Evolutionary conservation across 139 green algal species (phyloP).

Genomic region (Trebouxia sp.): DNA sequence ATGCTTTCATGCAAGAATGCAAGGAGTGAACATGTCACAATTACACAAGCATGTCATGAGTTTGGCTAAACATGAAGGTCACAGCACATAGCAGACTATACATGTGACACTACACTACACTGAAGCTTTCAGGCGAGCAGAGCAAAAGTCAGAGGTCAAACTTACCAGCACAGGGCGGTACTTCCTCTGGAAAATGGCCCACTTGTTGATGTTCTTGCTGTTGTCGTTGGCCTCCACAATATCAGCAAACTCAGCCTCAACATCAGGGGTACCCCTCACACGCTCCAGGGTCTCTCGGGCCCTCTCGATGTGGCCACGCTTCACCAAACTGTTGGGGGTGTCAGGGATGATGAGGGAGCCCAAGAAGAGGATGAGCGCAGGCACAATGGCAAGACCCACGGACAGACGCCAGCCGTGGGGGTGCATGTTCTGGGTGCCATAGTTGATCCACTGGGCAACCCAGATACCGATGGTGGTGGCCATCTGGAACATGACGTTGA

Average conservation of each 20-base stretch:
- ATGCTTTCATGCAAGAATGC: too few relatives aligned
- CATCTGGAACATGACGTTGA: slow-evolving; percentile 74
- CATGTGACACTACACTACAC: too few relatives aligned
- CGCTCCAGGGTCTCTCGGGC: slow-evolving; percentile 45
- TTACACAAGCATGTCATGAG: too few relatives aligned
- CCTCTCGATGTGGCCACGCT: slow-evolving; percentile 55
- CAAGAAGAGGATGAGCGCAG: slow-evolving; percentile 53
- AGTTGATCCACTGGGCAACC: slow-evolving; percentile 67
- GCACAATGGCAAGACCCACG: slow-evolving; percentile 54
- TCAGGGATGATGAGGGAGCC: slow-evolving; percentile 59
- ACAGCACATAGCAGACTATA: too few relatives aligned
- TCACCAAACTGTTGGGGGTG: slow-evolving; percentile 64
- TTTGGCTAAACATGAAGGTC: too few relatives aligned
- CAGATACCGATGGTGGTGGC: slow-evolving; percentile 61
- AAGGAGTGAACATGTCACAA: too few relatives aligned
- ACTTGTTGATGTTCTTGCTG: slow-evolving; percentile 40
- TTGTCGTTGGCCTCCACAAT: slow-evolving; percentile 48
- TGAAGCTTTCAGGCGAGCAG: too few relatives aligned
- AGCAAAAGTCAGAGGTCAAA: too few relatives aligned
- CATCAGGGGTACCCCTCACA: slow-evolving; percentile 47
- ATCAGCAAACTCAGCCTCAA: slow-evolving; percentile 39
- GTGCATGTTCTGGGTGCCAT: slow-evolving; percentile 44
- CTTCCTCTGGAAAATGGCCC: slow-evolving; percentile 43
- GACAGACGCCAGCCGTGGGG: slow-evolving; percentile 60
- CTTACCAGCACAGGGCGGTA: slow-evolving; percentile 41